Base-by-base conservation (phyloP, 352 stramenopile species). In the Plasmopara halstedii region DNA sequence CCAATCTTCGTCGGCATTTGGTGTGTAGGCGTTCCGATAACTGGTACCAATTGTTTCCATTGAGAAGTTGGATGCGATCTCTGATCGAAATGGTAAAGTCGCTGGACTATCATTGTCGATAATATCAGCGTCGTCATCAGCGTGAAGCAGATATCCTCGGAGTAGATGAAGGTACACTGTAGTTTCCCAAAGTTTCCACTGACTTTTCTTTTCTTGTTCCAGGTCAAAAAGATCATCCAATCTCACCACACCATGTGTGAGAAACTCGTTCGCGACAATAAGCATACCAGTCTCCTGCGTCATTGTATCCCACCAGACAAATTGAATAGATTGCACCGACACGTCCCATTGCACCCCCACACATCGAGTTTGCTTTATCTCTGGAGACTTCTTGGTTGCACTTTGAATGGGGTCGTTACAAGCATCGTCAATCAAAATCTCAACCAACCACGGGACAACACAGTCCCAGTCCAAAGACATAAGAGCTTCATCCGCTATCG, bases 391-490 rank as follows among this genome's bases (percentile, higher is more conserved):
- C 15, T 42, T 36, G 15, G 21, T 14, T 0, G 27, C 29, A 4
- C 40, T 38, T 2, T 55, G 31, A 17, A 46, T 15, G 22, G 19
- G 22, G 19, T 31, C 42, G 7, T 60, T 44, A 13, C 65, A 54
- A 6, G 81, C 64, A 4, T 83, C 69, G 18, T 75, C 61, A 0
- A 71, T 80, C 11, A 61, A 27, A 22, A 85, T 54, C 36, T 59
- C 68, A 2, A 85, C 64, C 0, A 89, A 49, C 19, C 79, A 65
- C 2, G 77, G 77, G 39, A 82, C 83, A 11, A 87, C 60, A 42
- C 70, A 78, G 34, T 89, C 77, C 77, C 77, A 89, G 27, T 85
- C 80, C 17, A 87, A 46, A 17, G 62, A 54, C 1, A 85, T 9
- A 4, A 89, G 55, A 4, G 66, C 53, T 45, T 88, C 70, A 13